Evolutionary conservation across 371 early-diverging fungal genomes (phyloP).

Genomic region (Mucor irregularis): DNA sequence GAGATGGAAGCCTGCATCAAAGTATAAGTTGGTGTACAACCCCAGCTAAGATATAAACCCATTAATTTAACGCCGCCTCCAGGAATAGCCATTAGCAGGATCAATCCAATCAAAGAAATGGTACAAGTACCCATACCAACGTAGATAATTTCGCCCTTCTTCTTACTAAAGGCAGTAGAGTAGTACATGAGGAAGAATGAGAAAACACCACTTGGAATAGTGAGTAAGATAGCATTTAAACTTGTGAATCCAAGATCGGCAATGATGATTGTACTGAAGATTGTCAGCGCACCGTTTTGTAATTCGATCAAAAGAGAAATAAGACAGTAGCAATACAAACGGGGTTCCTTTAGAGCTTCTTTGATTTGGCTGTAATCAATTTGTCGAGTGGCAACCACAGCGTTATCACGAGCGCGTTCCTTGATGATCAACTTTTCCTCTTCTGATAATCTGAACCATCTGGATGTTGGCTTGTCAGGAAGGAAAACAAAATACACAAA

Average conservation of each 20-base stretch:
- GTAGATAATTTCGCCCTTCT: constrained; percentile 6
- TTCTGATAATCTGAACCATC: constrained; percentile 16
- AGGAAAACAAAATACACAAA: constrained; percentile 17
- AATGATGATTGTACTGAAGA: constrained; percentile 17
- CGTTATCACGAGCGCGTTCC: constrained; percentile 29
- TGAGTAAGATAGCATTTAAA: constrained; percentile 15
- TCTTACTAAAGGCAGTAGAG: constrained; percentile 7
- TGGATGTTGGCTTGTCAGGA: constrained; percentile 17
- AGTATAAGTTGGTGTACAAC: constrained; percentile 12
- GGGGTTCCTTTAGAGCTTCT: constrained; percentile 19
- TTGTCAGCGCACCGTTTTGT: constrained; percentile 29
- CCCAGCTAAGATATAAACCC: constrained; percentile 18
- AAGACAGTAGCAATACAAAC: constrained; percentile 21
- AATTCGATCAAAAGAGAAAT: constrained; percentile 19
- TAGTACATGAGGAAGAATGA: background rate
- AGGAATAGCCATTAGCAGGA: constrained; percentile 7
- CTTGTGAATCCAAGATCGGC: constrained; percentile 16
- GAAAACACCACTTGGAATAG: constrained; percentile 8
- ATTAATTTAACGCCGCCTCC: constrained; percentile 11
- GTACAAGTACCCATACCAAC: constrained; percentile 3
- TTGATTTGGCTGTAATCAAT: constrained; percentile 11
- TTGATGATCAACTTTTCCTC: constrained; percentile 19
- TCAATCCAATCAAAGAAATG: constrained; percentile 8
- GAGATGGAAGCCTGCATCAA: constrained; percentile 17
- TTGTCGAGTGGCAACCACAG: constrained; percentile 3